Base-by-base conservation (phyloP, 192 early-diverging fungal species). In the Coemansia sp. region DNA sequence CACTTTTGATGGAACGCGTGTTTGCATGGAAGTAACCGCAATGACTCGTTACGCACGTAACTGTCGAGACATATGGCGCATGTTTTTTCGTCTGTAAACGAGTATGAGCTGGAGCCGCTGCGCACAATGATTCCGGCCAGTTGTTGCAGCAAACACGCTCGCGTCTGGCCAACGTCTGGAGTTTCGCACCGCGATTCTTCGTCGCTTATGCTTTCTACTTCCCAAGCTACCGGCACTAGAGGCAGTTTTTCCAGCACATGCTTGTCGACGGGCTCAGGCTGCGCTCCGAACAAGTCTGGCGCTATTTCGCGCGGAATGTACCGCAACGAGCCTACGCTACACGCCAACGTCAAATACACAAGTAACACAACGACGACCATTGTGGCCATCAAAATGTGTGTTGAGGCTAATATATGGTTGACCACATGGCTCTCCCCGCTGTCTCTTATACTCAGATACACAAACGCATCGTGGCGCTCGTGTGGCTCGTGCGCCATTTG, bases 1-100 rank as follows among this genome's bases (percentile, higher is more conserved):
- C 92, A 94, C 8, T 86, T 75, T 47, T 82, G 82, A 69, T 94
- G 92, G 62, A 94, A 94, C 58, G 90, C 89, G 62, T 94, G 92
- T 15, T 69, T 81, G 66, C 92, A 93, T 60, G 81, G 84, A 55
- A 92, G 78, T 54, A 86, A 73, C 42, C 89, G 74, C 28, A 93
- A 59, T 20, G 83, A 69, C 19, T 90, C 90, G 31, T 84, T 85
- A 22, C 83, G 79, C 57, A 87, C 84, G 65, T 93, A 94, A 7
- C 72, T 63, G 50, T 76, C 72, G 15, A 94, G 64, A 63, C 92
- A 92, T 50, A 94, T 94, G 19, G 89, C 89, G 69, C 92, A 94
- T 7, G 83, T 72, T 0, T 76, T 74, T 42, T 92, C 90, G 22
- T 89, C 85, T 0, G 74, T 74, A 40, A 74, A 80, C 58, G 71